Base-by-base conservation (phyloP, 192 early-diverging fungal genomes). In the Backusella macrospora region DNA sequence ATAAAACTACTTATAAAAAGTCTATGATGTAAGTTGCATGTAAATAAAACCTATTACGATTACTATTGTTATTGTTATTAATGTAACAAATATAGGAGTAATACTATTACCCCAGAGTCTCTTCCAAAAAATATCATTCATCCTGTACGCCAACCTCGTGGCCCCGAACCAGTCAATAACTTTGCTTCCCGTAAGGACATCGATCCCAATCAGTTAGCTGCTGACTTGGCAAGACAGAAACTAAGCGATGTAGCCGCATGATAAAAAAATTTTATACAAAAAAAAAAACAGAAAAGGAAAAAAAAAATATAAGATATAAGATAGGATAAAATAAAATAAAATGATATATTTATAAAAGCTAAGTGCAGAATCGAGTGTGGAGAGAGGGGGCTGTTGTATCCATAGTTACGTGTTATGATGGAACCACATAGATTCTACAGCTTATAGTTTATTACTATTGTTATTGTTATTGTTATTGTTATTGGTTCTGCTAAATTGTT, bases 91-190 rank as follows among this genome's bases (percentile, higher is more conserved):
- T 68, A 18, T 68, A 68, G 67, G 67, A 68, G 43, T 68, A 68
- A 42, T 45, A 68, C 67, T 26, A 68, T 45, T 68, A 45, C 67
- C 15, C 42, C 43, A 68, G 44, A 26, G 44, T 7, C 44, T 21
- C 1, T 12, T 44, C 42, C 44, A 39, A 29, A 39, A 16, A 80
- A 84, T 63, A 77, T 88, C 10, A 88, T 93, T 43, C 90, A 91
- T 69, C 92, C 92, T 4, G 78, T 86, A 29, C 88, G 92, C 63
- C 92, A 93, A 73, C 92, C 92, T 45, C 84, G 86, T 38, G 92
- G 92, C 29, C 92, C 92, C 5, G 91, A 91, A 21, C 84, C 89
- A 68, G 80, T 84, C 62, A 88, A 91, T 73, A 88, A 91, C 81
- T 93, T 93, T 86, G 84, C 85, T n/a, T 83, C 83, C 55, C 89